Evolutionary conservation across 192 early-diverging fungal genomes (phyloP).

Genomic region (Linnemannia elongata): DNA sequence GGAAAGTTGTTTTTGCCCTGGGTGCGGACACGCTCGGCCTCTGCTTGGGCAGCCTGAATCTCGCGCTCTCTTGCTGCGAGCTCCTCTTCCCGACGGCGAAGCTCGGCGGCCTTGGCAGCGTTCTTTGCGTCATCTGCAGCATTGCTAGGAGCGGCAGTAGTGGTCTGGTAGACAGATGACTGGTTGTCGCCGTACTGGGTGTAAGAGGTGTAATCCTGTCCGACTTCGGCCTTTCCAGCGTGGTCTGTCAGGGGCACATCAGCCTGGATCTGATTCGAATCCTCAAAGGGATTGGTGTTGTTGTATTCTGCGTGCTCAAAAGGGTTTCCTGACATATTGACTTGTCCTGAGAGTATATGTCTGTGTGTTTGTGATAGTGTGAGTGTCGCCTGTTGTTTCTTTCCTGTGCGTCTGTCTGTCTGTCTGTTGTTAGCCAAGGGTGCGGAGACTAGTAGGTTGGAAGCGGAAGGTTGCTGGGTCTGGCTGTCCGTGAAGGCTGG

Average conservation of each 20-base stretch:
- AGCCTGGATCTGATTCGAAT: slow-evolving; percentile 61
- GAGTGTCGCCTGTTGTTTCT: not conserved
- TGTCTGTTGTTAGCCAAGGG: not conserved
- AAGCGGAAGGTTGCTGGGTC: not conserved
- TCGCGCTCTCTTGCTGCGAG: slow-evolving; percentile 82
- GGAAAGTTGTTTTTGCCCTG: slow-evolving; percentile 87
- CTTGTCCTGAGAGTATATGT: not conserved
- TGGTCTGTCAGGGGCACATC: slow-evolving; percentile 52
- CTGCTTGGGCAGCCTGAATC: slow-evolving; percentile 73
- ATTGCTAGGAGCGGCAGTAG: slow-evolving; percentile 16
- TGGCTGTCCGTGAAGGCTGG: not conserved
- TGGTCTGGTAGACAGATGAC: slow-evolving; percentile 41
- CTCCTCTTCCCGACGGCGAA: slow-evolving; percentile 79
- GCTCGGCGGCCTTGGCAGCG: slow-evolving; percentile 76
- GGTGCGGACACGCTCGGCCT: slow-evolving; percentile 67
- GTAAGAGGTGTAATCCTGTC: slow-evolving; percentile 49
- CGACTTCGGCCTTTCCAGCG: slow-evolving; percentile 29
- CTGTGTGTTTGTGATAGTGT: not conserved
- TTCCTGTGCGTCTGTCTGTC: not conserved
- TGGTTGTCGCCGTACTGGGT: slow-evolving; percentile 52
- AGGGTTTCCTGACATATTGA: slow-evolving; percentile 43
- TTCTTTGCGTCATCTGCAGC: slow-evolving; percentile 32
- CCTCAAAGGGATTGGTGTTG: slow-evolving; percentile 66
- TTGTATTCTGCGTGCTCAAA: slow-evolving; percentile 58
- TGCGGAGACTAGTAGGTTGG: not conserved